phyloP scores from a whole-genome alignment of 208 protist species.

The Leishmania arabica region DNA sequence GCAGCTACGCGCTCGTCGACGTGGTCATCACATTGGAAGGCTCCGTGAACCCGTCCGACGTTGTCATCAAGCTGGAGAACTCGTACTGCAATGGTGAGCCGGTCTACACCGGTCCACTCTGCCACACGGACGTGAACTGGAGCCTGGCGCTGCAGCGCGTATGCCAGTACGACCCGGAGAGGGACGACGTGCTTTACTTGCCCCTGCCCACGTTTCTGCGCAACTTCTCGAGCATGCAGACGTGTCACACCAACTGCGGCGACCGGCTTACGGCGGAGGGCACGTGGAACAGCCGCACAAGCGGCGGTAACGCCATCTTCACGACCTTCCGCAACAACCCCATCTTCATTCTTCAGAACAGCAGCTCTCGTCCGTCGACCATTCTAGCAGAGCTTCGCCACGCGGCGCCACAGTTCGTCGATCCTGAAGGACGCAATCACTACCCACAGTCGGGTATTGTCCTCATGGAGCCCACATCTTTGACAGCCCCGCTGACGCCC shows the following conservation, averaged over 20 bases:
- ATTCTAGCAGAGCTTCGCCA: conserved; percentile 83
- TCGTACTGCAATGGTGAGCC: conserved; percentile 51
- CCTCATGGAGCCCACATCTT: conserved; percentile 65
- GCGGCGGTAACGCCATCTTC: conserved; percentile 79
- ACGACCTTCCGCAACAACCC: conserved; percentile 89
- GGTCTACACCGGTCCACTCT: conserved; percentile 67
- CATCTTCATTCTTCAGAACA: conserved; percentile 89
- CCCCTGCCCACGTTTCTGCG: conserved; percentile 77
- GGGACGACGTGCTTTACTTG: conserved; percentile 63
- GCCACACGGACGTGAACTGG: conserved; percentile 60
- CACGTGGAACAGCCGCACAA: conserved; percentile 61
- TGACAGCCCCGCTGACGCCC: conserved; percentile 53
- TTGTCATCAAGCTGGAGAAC: conserved; percentile 79
- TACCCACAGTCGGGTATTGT: conserved; percentile 84
- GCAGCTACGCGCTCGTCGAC: conserved; percentile 75
- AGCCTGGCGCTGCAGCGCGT: conserved; percentile 57
- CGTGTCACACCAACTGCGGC: conserved; percentile 88
- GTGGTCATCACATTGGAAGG: conserved; percentile 64
- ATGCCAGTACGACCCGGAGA: conserved; percentile 53
- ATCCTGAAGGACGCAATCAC: conserved; percentile 72
- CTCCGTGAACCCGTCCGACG: conserved; percentile 50
- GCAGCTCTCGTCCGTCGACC: conserved; percentile 55
- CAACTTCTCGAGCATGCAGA: conserved; percentile 82
- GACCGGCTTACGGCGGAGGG: conserved; percentile 68
- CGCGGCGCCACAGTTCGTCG: conserved; percentile 58